These are phyloP conservation scores for Arabidopsis suecica DNA, from an alignment of 345 rosid species.

Conservation along the genomic window DNA sequence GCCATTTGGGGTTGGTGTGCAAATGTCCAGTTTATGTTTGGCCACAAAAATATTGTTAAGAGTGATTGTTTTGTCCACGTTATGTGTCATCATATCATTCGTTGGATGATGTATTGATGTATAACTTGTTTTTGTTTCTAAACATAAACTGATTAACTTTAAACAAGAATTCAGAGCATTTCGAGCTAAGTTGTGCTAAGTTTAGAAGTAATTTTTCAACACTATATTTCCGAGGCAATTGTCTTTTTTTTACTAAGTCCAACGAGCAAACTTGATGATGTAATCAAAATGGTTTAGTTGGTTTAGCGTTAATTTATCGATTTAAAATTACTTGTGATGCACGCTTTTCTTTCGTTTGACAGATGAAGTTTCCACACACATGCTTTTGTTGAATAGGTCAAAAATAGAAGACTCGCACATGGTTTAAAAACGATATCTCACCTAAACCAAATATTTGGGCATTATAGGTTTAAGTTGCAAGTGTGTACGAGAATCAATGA, in stretches of 20 bases:
- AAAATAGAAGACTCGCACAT: slow-evolving; percentile 11
- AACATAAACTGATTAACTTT: too few relatives aligned
- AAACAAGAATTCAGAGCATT: too few relatives aligned
- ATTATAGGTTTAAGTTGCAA: slow-evolving; percentile 1
- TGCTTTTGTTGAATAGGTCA: slow-evolving; percentile 39
- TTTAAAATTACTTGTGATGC: slow-evolving; percentile 22
- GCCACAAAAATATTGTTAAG: slow-evolving; percentile 1
- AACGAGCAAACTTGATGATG: slow-evolving; percentile 2
- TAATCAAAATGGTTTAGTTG: slow-evolving; percentile 1
- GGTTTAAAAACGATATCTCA: slow-evolving; percentile 30
- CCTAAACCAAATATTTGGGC: slow-evolving; percentile 28
- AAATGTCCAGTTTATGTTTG: slow-evolving; percentile 1
- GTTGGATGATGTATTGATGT: background rate
- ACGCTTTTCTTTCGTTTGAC: slow-evolving; percentile 22
- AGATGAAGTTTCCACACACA: slow-evolving; percentile 9
- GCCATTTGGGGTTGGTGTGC: slow-evolving; percentile 36
- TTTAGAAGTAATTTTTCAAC: background rate
- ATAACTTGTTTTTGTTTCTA: background rate
- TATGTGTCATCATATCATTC: slow-evolving; percentile 10
- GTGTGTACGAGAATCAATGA: slow-evolving; percentile 12
- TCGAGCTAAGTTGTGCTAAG: background rate
- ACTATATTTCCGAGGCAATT: background rate
- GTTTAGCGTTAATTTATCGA: slow-evolving; percentile 5
- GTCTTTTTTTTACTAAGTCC: background rate
- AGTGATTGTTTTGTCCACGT: slow-evolving; percentile 10